Percentiles rank a stretch among this genome's conserved stretches.
These are phyloP conservation scores for Quercus mongolica DNA, from an alignment of 306 rosid species.

Conservation along the genomic window DNA sequence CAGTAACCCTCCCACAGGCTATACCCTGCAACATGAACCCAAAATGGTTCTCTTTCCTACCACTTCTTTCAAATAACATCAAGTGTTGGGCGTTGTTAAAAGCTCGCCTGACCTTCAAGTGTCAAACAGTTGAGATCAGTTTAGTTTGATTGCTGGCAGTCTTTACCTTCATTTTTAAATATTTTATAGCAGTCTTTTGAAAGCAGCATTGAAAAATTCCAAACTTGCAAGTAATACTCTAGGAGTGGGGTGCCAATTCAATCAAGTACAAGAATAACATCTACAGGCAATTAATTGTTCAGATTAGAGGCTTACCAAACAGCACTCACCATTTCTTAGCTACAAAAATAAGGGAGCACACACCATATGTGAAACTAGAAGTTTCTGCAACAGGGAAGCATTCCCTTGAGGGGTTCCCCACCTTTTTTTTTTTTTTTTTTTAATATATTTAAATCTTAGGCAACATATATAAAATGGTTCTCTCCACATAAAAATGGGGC, in stretches of 20 bases:
- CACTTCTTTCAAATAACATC: not conserved
- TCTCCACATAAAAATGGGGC: not conserved
- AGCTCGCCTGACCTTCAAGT: not conserved
- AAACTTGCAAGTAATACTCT: not conserved
- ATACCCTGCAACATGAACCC: not conserved
- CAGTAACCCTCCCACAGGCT: not conserved
- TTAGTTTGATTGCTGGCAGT: not conserved
- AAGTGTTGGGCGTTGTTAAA: not conserved
- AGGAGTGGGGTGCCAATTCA: not conserved
- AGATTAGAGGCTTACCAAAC: no score
- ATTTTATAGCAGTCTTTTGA: not conserved
- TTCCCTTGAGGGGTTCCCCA: no score
- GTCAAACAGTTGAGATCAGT: not conserved
- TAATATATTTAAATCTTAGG: no score
- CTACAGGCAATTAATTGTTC: not conserved
- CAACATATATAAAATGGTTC: not conserved
- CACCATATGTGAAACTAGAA: no score
- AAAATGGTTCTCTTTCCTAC: not conserved
- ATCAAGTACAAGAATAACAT: not conserved
- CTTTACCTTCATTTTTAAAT: not conserved
- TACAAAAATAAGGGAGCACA: no score
- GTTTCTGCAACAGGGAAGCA: no score
- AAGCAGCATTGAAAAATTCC: not conserved
- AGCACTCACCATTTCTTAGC: no score
- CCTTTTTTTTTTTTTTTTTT: no score